Evolutionary conservation across 2,329 filamentous ascomycete genomes (phyloP), one percentile per base, ranked within the genome.

Genomic region (Colletotrichum truncatum): DNA sequence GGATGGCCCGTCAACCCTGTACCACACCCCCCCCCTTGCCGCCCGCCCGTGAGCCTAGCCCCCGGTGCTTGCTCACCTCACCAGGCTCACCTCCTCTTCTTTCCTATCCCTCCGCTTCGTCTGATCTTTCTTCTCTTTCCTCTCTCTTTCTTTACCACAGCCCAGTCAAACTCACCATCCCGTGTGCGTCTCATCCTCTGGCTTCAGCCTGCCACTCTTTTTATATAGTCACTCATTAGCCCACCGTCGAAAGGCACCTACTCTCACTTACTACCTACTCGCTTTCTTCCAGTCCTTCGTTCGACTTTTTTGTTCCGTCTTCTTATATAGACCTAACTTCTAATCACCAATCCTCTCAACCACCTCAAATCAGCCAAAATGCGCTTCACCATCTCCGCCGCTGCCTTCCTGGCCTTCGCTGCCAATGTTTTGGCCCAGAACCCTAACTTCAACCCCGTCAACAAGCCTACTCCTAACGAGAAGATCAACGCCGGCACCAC

Each of bases 371-470:
- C 70, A 64, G 59, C 73, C 82, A 88, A 83, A 66, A 89, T 89
- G 86, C 84, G 81, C 73, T 87, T 84, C 80, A 75, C 80, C 68
- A 67, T 81, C 68, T 75, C 83, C 70, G 74, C 80, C 71, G 77
- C 83, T 66, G 77, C 85, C 73, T 69, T 85, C 69, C 71, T 88
- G 78, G 85, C 85, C 73, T 79, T 85, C 68, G 81, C 81, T 71
- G 79, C 80, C 77, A 75, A 82, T 67, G 83, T 76, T 68, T 68
- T 86, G 65, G 87, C 86, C 63, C 85, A 87, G 77, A 85, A 83
- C 51, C 61, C 77, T n/a, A 83, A 82, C 72, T 90, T 89, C 77
- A 81, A 88, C 74, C 75, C 81, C 72, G 79, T 90, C 74, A 79
- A 73, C 70, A 76, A 76, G 65, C 88, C 88, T 65, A 68, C 71